These are phyloP conservation scores for Penicillium sp. DNA, from an alignment of 2,329 filamentous ascomycete species.

Conservation along the genomic window DNA sequence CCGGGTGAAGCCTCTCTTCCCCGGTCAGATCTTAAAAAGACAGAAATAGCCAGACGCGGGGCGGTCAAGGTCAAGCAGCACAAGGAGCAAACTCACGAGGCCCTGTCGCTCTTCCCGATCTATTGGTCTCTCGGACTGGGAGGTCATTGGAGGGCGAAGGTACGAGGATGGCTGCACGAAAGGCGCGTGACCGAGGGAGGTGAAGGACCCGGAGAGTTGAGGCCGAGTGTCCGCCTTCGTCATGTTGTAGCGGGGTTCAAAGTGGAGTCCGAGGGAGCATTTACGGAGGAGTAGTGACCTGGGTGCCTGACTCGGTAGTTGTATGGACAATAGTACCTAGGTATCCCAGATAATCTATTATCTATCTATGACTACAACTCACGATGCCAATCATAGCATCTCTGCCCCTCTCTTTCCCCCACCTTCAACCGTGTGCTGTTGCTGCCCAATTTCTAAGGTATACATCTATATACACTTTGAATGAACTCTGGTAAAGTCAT, in stretches of 20 bases:
- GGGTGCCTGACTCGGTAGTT: no score
- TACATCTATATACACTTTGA: background rate
- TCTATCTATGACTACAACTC: background rate
- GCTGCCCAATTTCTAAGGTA: background rate
- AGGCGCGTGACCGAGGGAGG: conserved; percentile 40
- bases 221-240: conserved; percentile 24
- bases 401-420: background rate
- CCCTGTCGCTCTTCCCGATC: conserved; percentile 48
- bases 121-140: conserved; percentile 44
- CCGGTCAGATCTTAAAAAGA: conserved; percentile 7
- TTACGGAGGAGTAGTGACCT: background rate
- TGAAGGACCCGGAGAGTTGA: conserved; percentile 18
- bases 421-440: background rate
- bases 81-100: conserved; percentile 38
- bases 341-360: no score
- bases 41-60: conserved; percentile 3
- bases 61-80: conserved; percentile 9
- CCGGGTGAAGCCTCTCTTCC: background rate
- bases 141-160: conserved; percentile 43
- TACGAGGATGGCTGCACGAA: conserved; percentile 49
- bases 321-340: no score
- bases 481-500: no score
- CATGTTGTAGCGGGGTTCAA: conserved; percentile 12
- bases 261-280: background rate
- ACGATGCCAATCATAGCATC: background rate